Evolutionary conservation across 371 early-diverging fungal species (phyloP), one percentile per base, ranked within the genome.

Genomic region (Entomophthora muscae): DNA sequence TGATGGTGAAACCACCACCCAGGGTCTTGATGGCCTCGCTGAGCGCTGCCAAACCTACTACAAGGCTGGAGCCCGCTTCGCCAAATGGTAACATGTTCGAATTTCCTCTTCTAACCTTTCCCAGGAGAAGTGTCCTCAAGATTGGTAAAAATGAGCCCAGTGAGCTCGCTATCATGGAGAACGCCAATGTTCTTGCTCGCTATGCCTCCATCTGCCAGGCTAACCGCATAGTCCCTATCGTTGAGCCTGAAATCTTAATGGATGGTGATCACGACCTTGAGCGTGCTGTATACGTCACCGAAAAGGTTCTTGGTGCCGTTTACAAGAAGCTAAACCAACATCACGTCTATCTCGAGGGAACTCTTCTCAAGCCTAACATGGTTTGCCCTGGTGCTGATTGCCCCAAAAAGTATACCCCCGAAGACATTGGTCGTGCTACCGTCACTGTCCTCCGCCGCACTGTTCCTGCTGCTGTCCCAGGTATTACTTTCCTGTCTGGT

Each of bases 181-280:
- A 85, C 70, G 80, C 81, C 66, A 70, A 74, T 65, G 76, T 80
- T 22, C 73, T 85, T 17, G 81, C 84, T 32, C 76, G 83, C 63
- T 85, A 83, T 68, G 84, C 82, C 29, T 67, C 73, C 62, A 79
- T 82, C 69, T 82, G 82, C 71, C 84, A 82, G 68, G 64, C 67
- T 22, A 73, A 79, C 69, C 74, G 78, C 28, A 68, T 83, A 53
- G 82, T 81, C 32, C 85, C 85, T 26, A 83, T 85, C 58, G 81
- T 85, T 32, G 85, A 85, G 69, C 85, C 85, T 53, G 85, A 85
- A 68, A 78, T 85, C 31, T 72, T 82, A 30, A 80, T 81, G 76
- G 80, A 82, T 64, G 85, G 85, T 55, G 69, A 73, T 61, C 80
- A 83, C 72, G 71, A 74, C 55, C 66, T 79, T 23, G 77, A 78